Evolutionary conservation across 139 green algal species (phyloP).

Genomic region (Volvox reticuliferus): DNA sequence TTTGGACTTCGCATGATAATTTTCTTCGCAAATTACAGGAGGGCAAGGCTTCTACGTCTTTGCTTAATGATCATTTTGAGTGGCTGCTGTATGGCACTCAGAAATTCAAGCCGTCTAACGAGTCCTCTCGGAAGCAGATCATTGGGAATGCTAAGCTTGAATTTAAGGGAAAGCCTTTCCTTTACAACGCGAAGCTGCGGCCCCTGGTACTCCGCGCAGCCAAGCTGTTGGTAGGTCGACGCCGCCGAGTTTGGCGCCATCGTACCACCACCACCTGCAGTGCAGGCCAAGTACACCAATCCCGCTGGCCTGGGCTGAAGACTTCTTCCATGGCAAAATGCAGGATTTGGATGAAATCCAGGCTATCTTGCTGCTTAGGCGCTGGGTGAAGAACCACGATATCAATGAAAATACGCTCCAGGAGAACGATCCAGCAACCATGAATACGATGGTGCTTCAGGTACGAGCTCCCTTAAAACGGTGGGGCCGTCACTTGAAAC

Average conservation of each 20-base stretch:
- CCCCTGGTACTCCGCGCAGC: constrained; percentile 41
- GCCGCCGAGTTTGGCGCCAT: constrained; percentile 28
- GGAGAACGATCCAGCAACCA: neutral
- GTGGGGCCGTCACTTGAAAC: too few relatives aligned
- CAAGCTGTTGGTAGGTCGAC: constrained; percentile 52
- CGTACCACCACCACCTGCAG: too few relatives aligned
- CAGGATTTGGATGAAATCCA: constrained; percentile 80
- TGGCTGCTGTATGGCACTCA: constrained; percentile 50
- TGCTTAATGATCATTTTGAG: constrained; percentile 52
- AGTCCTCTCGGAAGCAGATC: constrained; percentile 51
- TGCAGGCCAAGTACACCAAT: neutral
- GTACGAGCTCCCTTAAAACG: neutral
- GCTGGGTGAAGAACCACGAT: constrained; percentile 64
- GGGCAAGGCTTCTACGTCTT: neutral
- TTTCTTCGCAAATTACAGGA: constrained; percentile 48
- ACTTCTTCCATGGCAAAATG: neutral
- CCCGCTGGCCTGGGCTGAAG: neutral
- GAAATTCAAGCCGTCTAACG: constrained; percentile 25
- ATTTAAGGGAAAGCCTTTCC: constrained; percentile 50
- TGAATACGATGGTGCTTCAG: constrained; percentile 27
- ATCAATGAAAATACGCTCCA: neutral
- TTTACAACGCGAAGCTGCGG: constrained; percentile 39
- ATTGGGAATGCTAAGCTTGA: constrained; percentile 21
- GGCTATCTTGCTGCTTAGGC: constrained; percentile 75
- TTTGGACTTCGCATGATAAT: constrained; percentile 29